These are phyloP conservation scores for Aspergillus leporis DNA, from an alignment of 495 filamentous ascomycete species.

Conservation along the genomic window DNA sequence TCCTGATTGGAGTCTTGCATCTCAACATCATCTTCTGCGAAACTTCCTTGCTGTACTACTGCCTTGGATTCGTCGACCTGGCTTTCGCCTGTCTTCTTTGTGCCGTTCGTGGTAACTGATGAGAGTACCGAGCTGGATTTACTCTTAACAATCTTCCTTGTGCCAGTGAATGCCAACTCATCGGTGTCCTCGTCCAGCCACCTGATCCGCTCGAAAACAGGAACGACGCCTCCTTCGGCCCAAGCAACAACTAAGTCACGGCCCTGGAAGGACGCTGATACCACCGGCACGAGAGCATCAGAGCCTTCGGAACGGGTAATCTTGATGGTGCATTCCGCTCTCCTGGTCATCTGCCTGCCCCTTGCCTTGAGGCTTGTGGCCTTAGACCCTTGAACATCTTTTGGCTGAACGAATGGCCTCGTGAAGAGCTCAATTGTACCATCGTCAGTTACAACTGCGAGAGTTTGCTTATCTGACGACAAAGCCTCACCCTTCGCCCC, in stretches of 20 bases:
- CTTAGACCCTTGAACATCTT: constrained; percentile 24
- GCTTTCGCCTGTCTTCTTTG: constrained; percentile 57
- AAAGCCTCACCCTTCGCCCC: constrained; percentile 9
- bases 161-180: constrained; percentile 45
- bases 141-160: constrained; percentile 45
- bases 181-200: constrained; percentile 53
- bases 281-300: constrained; percentile 43
- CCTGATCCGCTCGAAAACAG: constrained; percentile 54
- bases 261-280: constrained; percentile 49
- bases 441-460: constrained; percentile 54
- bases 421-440: constrained; percentile 59
- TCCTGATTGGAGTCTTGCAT: constrained; percentile 52
- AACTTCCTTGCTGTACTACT: constrained; percentile 55
- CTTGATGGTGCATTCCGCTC: constrained; percentile 50
- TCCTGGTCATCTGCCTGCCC: constrained; percentile 51
- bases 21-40: constrained; percentile 45
- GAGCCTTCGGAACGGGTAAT: constrained; percentile 49
- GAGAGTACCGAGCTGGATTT: constrained; percentile 46
- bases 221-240: constrained; percentile 56
- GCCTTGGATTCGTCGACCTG: constrained; percentile 75
- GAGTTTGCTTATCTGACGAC: constrained; percentile 39
- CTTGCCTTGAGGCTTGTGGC: constrained; percentile 44
- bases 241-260: constrained; percentile 52
- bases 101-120: constrained; percentile 54
- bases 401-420: constrained; percentile 49